Percentiles rank a stretch among this genome's conserved stretches.
Evolutionary conservation across 306 rosid genomes (phyloP).

Genomic region (Castanopsis chinensis): DNA sequence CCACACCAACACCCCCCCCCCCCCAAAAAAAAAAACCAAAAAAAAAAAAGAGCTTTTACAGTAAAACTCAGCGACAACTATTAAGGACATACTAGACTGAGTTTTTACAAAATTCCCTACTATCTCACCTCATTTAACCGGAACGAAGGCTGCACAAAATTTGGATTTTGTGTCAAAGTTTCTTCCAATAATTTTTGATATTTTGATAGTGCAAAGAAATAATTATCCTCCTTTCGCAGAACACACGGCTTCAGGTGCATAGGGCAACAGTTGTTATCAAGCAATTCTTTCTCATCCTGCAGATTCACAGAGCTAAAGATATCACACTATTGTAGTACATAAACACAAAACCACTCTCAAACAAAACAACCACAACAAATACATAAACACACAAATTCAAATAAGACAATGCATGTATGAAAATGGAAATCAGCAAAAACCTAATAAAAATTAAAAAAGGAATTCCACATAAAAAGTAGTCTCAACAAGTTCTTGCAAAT

Average conservation of each 20-base stretch:
- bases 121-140: constrained; percentile 78
- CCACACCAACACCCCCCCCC: too few relatives aligned
- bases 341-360: constrained; percentile 8
- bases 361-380: not conserved
- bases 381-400: too few relatives aligned
- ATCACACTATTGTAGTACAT: constrained; percentile 12
- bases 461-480: not conserved
- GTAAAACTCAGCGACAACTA: not conserved
- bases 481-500: not conserved
- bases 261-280: constrained; percentile 80
- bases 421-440: not conserved
- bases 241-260: constrained; percentile 88
- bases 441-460: not conserved
- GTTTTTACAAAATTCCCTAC: not conserved
- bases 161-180: constrained; percentile 58
- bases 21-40: too few relatives aligned
- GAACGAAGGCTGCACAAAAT: constrained; percentile 79
- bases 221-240: constrained; percentile 88
- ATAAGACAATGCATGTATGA: too few relatives aligned
- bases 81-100: not conserved
- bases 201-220: constrained; percentile 86
- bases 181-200: constrained; percentile 78
- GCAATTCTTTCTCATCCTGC: constrained; percentile 92
- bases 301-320: constrained; percentile 12
- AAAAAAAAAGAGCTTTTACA: not conserved